Evolutionary conservation across 495 filamentous ascomycete genomes (phyloP).

Genomic region (Hypoxylon subgilvum): DNA sequence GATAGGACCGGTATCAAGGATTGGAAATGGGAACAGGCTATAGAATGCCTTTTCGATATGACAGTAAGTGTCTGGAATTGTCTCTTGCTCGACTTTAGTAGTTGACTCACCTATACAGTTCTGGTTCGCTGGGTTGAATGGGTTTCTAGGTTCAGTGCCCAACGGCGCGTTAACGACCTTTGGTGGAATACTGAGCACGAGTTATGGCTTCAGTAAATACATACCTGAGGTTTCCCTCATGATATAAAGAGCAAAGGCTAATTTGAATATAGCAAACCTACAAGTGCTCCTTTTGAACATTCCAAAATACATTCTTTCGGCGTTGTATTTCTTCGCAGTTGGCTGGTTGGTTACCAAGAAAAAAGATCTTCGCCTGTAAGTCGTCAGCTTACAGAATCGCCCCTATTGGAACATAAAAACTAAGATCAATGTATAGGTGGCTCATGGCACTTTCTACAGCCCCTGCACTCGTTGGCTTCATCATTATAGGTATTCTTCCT

Average conservation of each 20-base stretch:
- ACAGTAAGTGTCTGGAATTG: conserved; percentile 7
- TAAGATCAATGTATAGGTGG: conserved; percentile 6
- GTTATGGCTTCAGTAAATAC: conserved; percentile 49
- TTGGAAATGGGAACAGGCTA: conserved; percentile 42
- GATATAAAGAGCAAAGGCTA: background rate
- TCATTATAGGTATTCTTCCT: conserved; percentile 29
- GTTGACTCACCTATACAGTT: conserved; percentile 17
- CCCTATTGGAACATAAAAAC: background rate
- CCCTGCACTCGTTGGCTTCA: conserved; percentile 31
- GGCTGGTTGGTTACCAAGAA: conserved; percentile 15
- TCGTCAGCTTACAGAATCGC: background rate
- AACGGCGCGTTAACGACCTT: conserved; percentile 57
- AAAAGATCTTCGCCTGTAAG: conserved; percentile 31
- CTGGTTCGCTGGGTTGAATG: conserved; percentile 50
- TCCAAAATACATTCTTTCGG: conserved; percentile 8
- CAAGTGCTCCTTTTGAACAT: conserved; percentile 30
- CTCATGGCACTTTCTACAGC: conserved; percentile 30
- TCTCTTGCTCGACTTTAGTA: background rate
- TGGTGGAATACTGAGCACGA: conserved; percentile 49
- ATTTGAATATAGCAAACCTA: conserved; percentile 23
- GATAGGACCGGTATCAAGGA: conserved; percentile 31
- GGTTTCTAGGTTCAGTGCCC: conserved; percentile 53
- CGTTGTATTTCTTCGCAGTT: conserved; percentile 17
- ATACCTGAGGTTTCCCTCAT: too few relatives aligned
- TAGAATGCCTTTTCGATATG: conserved; percentile 37